Percentiles rank a stretch among this genome's conserved stretches.
Conservation (phyloP, 164 flowering plant genomes). For the Piper betle region DNA sequence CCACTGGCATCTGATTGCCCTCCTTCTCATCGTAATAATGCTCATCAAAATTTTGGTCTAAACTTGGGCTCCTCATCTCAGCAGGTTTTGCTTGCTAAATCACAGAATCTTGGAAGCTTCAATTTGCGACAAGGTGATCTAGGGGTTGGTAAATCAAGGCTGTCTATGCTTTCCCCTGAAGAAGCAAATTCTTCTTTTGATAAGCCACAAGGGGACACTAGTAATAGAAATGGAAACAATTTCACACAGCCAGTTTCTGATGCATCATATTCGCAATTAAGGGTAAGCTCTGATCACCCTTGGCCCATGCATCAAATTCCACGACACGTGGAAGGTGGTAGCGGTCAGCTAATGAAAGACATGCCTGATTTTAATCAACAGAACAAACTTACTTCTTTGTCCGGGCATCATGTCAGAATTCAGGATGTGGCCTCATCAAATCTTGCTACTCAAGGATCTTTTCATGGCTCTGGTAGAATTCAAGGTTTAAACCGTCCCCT, state of each 20-base stretch:
- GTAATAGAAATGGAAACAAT: slow-evolving; percentile 6
- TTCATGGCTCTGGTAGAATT: slow-evolving; percentile 18
- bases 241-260: slow-evolving; percentile 19
- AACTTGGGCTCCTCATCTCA: slow-evolving; percentile 10
- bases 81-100: slow-evolving; percentile 24
- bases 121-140: slow-evolving; percentile 20
- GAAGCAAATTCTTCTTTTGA: slow-evolving; percentile 18
- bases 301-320: slow-evolving; percentile 21
- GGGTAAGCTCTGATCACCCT: slow-evolving; percentile 23
- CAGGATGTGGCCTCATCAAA: slow-evolving; percentile 16
- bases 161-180: slow-evolving; percentile 24
- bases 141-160: slow-evolving; percentile 24
- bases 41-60: slow-evolving; percentile 44
- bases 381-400: slow-evolving; percentile 17
- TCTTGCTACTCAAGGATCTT: slow-evolving; percentile 21
- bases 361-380: slow-evolving; percentile 11
- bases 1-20: slow-evolving; percentile 20
- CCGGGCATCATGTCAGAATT: slow-evolving; percentile 16
- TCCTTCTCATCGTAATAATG: slow-evolving; percentile 38
- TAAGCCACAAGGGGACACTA: slow-evolving; percentile 19
- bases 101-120: slow-evolving; percentile 18
- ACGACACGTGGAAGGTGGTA: slow-evolving; percentile 25
- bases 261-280: slow-evolving; percentile 14
- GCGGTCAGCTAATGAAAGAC: slow-evolving; percentile 11
- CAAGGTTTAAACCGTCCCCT: slow-evolving; percentile 18